Conservation (phyloP, 805 yeast species). For the Gaillardinia entomophila region DNA sequence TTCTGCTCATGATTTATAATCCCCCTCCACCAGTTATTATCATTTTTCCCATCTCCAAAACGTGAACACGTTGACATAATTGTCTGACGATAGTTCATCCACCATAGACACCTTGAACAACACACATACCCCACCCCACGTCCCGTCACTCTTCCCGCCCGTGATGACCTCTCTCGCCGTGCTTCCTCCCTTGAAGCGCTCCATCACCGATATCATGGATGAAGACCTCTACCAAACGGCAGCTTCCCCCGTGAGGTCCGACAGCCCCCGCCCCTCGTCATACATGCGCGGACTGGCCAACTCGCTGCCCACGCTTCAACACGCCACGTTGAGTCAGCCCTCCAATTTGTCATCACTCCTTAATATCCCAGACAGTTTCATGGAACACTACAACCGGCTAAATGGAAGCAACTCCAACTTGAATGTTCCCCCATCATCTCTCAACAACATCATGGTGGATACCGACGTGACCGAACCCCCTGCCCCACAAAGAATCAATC, state of each 20-base stretch:
- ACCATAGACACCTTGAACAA: too few species aligned
- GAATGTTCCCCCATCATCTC: too few species aligned
- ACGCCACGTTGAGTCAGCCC: neutral
- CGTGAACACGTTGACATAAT: too few species aligned
- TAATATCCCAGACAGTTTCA: conserved; percentile 26
- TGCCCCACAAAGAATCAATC: conserved; percentile 11
- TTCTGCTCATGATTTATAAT: too few species aligned
- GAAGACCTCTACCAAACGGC: conserved; percentile 45
- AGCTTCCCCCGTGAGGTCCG: neutral
- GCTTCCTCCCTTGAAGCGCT: conserved; percentile 45
- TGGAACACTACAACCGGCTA: conserved; percentile 17
- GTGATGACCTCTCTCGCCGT: conserved; percentile 46
- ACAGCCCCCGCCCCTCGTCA: conserved; percentile 5
- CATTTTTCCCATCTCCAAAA: too few species aligned
- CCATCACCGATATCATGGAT: conserved; percentile 54
- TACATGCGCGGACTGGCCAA: conserved; percentile 4
- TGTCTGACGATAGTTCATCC: too few species aligned
- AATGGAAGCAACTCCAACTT: conserved; percentile 11
- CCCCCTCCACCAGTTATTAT: too few species aligned
- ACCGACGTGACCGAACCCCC: conserved; percentile 2
- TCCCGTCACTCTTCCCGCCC: too few species aligned
- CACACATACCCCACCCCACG: too few species aligned
- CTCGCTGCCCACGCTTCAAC: conserved; percentile 1
- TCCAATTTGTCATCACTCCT: conserved; percentile 19
- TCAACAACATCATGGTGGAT: neutral